These are phyloP conservation scores for Fusarium circinatum DNA, from an alignment of 2,329 filamentous ascomycete species.

Conservation along the genomic window DNA sequence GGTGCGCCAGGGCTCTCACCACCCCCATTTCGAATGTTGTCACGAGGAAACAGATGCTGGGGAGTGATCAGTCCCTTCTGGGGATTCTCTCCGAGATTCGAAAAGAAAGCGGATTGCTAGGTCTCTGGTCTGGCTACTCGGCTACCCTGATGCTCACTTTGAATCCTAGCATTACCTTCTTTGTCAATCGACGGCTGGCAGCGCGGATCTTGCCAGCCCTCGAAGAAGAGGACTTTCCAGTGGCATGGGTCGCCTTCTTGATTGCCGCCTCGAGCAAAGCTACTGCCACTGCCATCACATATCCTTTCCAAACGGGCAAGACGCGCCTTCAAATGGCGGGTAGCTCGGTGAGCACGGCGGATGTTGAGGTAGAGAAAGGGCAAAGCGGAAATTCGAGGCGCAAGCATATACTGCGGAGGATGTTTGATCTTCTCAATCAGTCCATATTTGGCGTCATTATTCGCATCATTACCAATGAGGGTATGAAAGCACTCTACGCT, in stretches of 20 bases:
- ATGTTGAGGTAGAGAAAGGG: constrained; percentile 9
- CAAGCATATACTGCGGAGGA: constrained; percentile 17
- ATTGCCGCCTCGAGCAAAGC: constrained; percentile 82
- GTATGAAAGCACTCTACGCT: constrained; percentile 75
- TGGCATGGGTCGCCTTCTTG: constrained; percentile 56
- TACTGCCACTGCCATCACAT: constrained; percentile 79
- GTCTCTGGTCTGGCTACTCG: constrained; percentile 90
- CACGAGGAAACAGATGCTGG: constrained; percentile 80
- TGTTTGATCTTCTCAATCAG: constrained; percentile 44
- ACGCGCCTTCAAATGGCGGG: constrained; percentile 75
- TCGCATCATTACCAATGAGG: constrained; percentile 70
- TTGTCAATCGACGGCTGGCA: constrained; percentile 79
- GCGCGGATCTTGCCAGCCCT: constrained; percentile 64
- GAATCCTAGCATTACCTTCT: constrained; percentile 88
- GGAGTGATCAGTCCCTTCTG: constrained; percentile 52
- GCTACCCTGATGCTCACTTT: constrained; percentile 82
- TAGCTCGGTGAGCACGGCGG: constrained; percentile 36
- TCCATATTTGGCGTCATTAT: constrained; percentile 73
- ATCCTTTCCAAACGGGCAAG: constrained; percentile 89
- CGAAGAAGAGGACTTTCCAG: constrained; percentile 54
- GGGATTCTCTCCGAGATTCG: constrained; percentile 73
- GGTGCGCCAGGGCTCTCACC: constrained; percentile 78
- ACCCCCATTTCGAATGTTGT: constrained; percentile 86
- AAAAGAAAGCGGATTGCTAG: constrained; percentile 74
- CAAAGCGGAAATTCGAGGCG: background rate